These are phyloP conservation scores for Pseudogymnoascus sp. DNA, from an alignment of 2,329 filamentous ascomycete genomes.

Conservation along the genomic window DNA sequence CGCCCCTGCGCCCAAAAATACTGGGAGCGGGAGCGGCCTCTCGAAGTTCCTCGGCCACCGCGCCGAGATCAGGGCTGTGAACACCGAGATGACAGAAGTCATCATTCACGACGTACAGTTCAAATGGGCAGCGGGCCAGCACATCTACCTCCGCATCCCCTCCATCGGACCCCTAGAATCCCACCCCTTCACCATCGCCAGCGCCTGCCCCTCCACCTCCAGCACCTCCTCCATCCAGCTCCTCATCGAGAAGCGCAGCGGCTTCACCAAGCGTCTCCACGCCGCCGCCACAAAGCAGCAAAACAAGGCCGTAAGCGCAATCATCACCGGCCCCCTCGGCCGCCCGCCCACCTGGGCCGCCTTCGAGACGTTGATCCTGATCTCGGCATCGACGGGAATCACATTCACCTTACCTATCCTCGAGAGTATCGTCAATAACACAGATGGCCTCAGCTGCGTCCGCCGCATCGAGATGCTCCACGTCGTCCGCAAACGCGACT, in stretches of 20 bases:
- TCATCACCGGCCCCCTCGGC: constrained; percentile 50
- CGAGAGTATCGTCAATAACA: constrained; percentile 37
- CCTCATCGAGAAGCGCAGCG: constrained; percentile 45
- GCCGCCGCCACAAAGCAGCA: constrained; percentile 33
- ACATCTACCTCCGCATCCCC: constrained; percentile 53
- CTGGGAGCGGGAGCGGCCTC: background rate
- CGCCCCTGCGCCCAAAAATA: constrained; percentile 31
- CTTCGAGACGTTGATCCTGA: constrained; percentile 50
- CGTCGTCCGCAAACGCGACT: constrained; percentile 41
- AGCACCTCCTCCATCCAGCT: constrained; percentile 49
- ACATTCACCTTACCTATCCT: constrained; percentile 53
- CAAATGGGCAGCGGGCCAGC: constrained; percentile 50
- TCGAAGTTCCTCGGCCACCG: constrained; percentile 42
- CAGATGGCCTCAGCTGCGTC: constrained; percentile 36
- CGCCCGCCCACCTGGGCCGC: constrained; percentile 46
- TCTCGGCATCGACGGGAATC: constrained; percentile 54
- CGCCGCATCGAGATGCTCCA: constrained; percentile 46
- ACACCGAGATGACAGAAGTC: constrained; percentile 45
- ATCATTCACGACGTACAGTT: constrained; percentile 53
- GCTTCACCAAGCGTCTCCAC: constrained; percentile 49
- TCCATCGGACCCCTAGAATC: constrained; percentile 40
- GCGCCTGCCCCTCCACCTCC: constrained; percentile 37
- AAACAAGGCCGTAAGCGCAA: constrained; percentile 33
- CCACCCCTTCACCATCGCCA: constrained; percentile 55
- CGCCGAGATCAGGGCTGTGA: constrained; percentile 39